These are phyloP conservation scores for Pseudogymnoascus sp. DNA, from an alignment of 2,329 filamentous ascomycete genomes.

Conservation along the genomic window DNA sequence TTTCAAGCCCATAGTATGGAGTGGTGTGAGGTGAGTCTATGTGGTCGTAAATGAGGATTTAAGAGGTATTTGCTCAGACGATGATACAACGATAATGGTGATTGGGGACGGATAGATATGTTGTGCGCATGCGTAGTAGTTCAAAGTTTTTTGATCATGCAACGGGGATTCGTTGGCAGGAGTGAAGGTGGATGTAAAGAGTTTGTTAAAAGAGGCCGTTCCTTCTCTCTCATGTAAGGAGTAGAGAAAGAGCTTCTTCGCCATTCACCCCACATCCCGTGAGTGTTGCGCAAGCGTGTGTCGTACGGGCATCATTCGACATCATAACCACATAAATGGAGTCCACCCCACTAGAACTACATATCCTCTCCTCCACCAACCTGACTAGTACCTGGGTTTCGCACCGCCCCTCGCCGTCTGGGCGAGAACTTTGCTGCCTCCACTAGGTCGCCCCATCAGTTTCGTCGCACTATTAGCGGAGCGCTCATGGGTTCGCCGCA, in stretches of 20 bases:
- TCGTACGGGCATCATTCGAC: conserved; percentile 2
- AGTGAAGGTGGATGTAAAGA: neutral
- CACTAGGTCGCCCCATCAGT: neutral
- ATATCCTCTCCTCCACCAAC: neutral
- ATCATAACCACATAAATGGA: conserved; percentile 2
- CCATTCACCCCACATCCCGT: conserved; percentile 8
- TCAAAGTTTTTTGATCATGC: neutral
- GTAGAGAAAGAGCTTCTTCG: neutral
- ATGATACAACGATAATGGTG: neutral
- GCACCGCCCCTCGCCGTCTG: neutral
- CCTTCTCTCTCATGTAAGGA: neutral
- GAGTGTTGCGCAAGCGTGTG: conserved; percentile 2
- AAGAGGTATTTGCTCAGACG: neutral
- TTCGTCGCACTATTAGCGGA: neutral
- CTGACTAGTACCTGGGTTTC: conserved; percentile 9
- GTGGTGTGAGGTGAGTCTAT: neutral
- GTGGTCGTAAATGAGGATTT: no score
- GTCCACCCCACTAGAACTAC: neutral
- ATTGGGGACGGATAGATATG: neutral
- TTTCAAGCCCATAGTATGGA: conserved; percentile 44
- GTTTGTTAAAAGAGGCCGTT: neutral
- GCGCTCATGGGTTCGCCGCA: neutral
- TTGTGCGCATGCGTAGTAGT: neutral
- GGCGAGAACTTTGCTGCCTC: neutral
- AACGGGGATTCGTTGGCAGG: neutral